A percentile compares a stretch with the other conserved stretches of the same genome.
phyloP scores from a whole-genome alignment of 352 stramenopile genomes.

The Phytophthora aleatoria region DNA sequence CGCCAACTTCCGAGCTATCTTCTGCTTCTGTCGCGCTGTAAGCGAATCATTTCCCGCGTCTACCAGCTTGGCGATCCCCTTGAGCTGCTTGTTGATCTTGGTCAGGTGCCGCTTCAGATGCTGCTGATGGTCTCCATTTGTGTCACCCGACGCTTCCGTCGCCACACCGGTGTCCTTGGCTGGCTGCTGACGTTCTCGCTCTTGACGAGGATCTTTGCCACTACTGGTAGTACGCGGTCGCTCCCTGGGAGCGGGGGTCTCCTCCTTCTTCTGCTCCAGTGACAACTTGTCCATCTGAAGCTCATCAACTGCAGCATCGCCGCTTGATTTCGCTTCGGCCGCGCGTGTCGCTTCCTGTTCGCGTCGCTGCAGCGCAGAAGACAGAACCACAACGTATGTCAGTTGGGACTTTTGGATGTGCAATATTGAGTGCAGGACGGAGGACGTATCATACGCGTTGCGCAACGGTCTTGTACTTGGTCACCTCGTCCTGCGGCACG shows the following conservation, averaged over 20 bases:
- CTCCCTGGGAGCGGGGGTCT: conserved; percentile 2
- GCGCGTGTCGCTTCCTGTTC: conserved; percentile 29
- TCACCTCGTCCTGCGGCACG: conserved; percentile 81
- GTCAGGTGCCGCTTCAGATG: conserved; percentile 58
- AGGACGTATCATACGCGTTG: conserved; percentile 46
- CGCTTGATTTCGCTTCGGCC: conserved; percentile 9
- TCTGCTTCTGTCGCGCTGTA: conserved; percentile 41
- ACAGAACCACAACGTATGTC: conserved; percentile 3
- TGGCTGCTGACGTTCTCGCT: neutral
- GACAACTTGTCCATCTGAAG: conserved; percentile 42
- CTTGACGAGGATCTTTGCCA: conserved; percentile 3
- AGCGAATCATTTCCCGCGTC: conserved; percentile 15
- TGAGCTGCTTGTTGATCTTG: conserved; percentile 56
- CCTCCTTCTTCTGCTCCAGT: conserved; percentile 31
- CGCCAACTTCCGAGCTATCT: conserved; percentile 30
- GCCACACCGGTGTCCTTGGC: neutral
- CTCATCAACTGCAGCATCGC: conserved; percentile 17
- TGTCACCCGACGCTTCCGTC: neutral
- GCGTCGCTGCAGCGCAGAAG: conserved; percentile 24
- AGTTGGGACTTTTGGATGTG: neutral
- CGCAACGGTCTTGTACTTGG: conserved; percentile 77
- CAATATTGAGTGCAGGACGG: neutral
- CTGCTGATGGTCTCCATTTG: conserved; percentile 15
- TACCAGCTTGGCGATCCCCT: conserved; percentile 39
- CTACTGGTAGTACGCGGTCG: neutral